Conservation (phyloP, 805 yeast species). For the Starmerella roubikii region DNA sequence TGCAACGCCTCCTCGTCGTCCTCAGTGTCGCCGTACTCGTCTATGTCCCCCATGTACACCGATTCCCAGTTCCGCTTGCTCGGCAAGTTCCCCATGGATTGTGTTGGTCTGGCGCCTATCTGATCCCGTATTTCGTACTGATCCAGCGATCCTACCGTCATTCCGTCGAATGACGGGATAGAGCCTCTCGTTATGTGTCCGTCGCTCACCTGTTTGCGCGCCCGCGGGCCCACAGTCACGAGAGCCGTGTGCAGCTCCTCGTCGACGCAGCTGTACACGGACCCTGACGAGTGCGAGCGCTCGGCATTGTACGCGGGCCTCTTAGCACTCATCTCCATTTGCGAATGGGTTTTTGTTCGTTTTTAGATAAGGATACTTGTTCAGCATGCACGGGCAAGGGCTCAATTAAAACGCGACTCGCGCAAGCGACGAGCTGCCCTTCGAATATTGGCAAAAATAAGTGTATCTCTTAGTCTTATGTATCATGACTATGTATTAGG, state of each 20-base stretch:
- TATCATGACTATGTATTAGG: constrained; percentile 41
- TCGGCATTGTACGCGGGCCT: no score
- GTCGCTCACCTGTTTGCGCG: constrained; percentile 24
- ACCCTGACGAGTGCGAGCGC: no score
- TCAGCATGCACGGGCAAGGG: no score
- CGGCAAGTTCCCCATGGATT: constrained; percentile 6
- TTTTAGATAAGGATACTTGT: no score
- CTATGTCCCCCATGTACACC: constrained; percentile 19
- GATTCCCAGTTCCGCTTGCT: no score
- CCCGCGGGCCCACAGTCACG: constrained; percentile 20
- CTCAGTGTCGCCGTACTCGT: constrained; percentile 20
- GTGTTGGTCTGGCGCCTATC: constrained; percentile 4
- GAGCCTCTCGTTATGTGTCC: constrained; percentile 22
- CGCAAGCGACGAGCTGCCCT: no score
- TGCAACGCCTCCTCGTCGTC: constrained; percentile 13
- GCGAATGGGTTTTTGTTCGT: no score
- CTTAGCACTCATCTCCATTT: no score
- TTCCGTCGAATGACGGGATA: constrained; percentile 21
- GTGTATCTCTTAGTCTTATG: no score
- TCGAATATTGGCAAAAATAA: no score
- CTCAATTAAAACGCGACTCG: no score
- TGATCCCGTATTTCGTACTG: constrained; percentile 7
- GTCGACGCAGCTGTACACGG: constrained; percentile 1
- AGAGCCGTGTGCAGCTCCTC: constrained; percentile 21
- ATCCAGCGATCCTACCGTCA: constrained; percentile 19